A percentile compares a stretch with the other conserved stretches of the same genome.
Conservation (phyloP, 2,329 filamentous ascomycete genomes). For the Lojkania enalia region DNA sequence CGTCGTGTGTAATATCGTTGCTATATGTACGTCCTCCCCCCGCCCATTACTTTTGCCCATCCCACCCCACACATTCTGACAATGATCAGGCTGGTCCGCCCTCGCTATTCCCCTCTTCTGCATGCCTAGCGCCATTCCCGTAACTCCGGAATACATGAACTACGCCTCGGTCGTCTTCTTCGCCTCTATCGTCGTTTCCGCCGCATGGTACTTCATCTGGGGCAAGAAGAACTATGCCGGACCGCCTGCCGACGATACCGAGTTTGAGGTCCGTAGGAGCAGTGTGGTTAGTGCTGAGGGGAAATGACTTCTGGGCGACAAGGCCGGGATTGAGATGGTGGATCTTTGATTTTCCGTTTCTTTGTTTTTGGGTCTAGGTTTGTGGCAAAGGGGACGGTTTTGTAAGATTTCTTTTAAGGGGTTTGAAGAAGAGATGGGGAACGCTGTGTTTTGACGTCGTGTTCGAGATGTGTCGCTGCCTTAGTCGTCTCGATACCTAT, state of each 20-base stretch:
- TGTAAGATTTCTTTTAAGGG: no score
- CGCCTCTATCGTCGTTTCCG: slow-evolving; percentile 63
- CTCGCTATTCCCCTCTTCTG: slow-evolving; percentile 75
- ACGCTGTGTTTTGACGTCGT: no score
- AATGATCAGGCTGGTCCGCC: slow-evolving; percentile 58
- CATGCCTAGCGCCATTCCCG: slow-evolving; percentile 68
- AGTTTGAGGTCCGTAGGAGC: slow-evolving; percentile 36
- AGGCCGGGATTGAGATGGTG: no score
- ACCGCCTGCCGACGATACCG: slow-evolving; percentile 50
- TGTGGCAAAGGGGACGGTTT: no score
- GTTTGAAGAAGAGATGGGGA: no score
- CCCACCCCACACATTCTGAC: slow-evolving; percentile 1
- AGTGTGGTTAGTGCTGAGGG: slow-evolving; percentile 20
- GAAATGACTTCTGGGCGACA: not conserved
- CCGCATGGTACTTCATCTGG: slow-evolving; percentile 70
- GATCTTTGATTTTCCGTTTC: no score
- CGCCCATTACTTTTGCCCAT: not conserved
- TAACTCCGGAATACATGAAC: slow-evolving; percentile 65
- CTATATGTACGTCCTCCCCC: slow-evolving; percentile 59
- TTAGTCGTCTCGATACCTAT: no score
- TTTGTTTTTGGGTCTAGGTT: no score
- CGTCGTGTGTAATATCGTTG: slow-evolving; percentile 63
- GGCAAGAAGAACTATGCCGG: slow-evolving; percentile 70
- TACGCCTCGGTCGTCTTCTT: slow-evolving; percentile 77
- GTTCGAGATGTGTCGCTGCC: no score